A percentile compares a stretch with the other conserved stretches of the same genome.
These are phyloP conservation scores for Mrakia frigida DNA, from an alignment of 768 basidiomycete species.

Conservation along the genomic window DNA sequence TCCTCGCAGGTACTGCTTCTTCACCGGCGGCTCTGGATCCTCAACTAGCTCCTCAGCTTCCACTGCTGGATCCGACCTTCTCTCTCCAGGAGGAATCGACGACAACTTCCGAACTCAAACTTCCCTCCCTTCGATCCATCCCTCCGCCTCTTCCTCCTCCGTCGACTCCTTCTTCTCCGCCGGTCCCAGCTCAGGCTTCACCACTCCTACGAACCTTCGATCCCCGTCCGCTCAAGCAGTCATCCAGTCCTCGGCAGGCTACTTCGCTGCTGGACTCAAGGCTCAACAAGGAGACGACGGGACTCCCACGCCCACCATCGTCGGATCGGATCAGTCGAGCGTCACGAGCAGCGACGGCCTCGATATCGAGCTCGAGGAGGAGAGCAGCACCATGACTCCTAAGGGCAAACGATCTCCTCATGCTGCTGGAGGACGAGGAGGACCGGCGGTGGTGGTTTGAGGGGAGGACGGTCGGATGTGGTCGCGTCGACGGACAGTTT, in stretches of 20 bases:
- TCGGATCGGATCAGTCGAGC: background rate
- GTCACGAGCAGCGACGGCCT: no score
- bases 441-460: background rate
- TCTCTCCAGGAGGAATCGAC: conserved; percentile 1
- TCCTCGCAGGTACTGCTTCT: conserved; percentile 26
- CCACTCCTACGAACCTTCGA: conserved; percentile 25
- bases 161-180: conserved; percentile 13
- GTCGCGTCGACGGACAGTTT: background rate
- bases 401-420: background rate
- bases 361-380: background rate
- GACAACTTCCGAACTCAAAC: background rate
- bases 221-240: background rate
- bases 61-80: background rate
- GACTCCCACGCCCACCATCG: background rate
- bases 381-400: background rate
- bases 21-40: conserved; percentile 1
- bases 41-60: background rate
- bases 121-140: background rate
- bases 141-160: conserved; percentile 4
- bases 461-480: background rate
- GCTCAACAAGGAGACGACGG: background rate
- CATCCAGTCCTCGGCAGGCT: background rate
- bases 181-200: conserved; percentile 19
- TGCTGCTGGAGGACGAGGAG: background rate
- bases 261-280: background rate